phyloP scores from a whole-genome alignment of 2,329 filamentous ascomycete genomes.

The Cercospora canescens region DNA sequence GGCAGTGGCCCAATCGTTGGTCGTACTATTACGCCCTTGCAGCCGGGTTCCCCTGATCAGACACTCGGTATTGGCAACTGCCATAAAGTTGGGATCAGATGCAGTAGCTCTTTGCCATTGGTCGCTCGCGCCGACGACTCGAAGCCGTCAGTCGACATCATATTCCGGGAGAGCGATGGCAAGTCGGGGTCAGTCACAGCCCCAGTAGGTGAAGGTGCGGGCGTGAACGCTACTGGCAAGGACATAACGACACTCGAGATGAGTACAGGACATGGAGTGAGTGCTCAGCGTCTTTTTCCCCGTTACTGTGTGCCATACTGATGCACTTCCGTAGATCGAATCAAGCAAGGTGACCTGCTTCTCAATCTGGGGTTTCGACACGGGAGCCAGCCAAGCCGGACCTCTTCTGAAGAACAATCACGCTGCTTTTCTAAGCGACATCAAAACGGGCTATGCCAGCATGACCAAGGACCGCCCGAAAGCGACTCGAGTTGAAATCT shows the following conservation, averaged over 20 bases:
- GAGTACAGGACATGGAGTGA: neutral
- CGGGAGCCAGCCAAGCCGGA: neutral
- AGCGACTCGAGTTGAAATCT: neutral
- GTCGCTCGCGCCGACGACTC: neutral
- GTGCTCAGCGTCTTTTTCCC: neutral
- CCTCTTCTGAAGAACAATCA: neutral
- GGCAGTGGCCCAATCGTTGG: neutral
- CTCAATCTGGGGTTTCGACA: neutral
- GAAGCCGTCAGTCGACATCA: neutral
- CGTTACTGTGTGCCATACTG: neutral
- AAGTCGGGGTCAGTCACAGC: neutral
- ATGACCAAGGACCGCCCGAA: neutral
- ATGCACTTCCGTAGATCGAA: neutral
- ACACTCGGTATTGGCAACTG: neutral
- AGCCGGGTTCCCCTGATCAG: neutral
- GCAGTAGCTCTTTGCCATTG: neutral
- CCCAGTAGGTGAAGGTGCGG: neutral
- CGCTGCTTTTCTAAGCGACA: neutral
- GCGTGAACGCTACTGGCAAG: neutral
- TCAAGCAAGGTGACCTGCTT: neutral
- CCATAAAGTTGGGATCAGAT: neutral
- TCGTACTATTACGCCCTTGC: neutral
- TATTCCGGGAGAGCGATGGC: neutral
- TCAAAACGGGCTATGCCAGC: neutral
- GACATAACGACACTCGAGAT: neutral